These are phyloP conservation scores for Exidia glandulosa DNA, from an alignment of 768 basidiomycete genomes.

Conservation along the genomic window DNA sequence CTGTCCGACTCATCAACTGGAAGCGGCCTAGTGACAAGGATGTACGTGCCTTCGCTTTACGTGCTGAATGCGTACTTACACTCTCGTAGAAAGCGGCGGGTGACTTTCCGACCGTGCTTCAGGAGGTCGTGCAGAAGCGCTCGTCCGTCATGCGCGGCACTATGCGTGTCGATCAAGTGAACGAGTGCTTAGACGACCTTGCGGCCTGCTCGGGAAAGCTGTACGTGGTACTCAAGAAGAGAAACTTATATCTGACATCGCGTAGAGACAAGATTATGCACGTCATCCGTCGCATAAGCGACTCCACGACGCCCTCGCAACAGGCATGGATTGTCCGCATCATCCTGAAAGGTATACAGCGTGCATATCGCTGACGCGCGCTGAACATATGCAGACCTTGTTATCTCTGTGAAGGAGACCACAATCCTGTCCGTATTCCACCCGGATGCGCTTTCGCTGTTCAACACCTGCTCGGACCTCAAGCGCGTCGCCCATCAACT, in stretches of 20 bases:
- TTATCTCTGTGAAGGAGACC: conserved; percentile 87
- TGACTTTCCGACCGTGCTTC: conserved; percentile 80
- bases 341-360: conserved; percentile 70
- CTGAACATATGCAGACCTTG: conserved; percentile 54
- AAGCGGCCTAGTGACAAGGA: conserved; percentile 64
- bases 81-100: conserved; percentile 55
- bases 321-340: conserved; percentile 96
- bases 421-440: conserved; percentile 88
- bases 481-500: conserved; percentile 89
- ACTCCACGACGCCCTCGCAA: conserved; percentile 67
- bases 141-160: conserved; percentile 69
- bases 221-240: conserved; percentile 27
- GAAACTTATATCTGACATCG: conserved; percentile 32
- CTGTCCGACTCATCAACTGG: conserved; percentile 80
- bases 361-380: background rate
- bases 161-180: conserved; percentile 74
- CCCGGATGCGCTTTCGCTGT: conserved; percentile 86
- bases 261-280: conserved; percentile 65
- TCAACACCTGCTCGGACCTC: conserved; percentile 93
- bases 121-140: conserved; percentile 75
- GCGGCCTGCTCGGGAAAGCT: conserved; percentile 62
- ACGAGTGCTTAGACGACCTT: conserved; percentile 69
- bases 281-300: conserved; percentile 52
- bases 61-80: background rate
- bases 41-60: conserved; percentile 28